Base-by-base conservation (phyloP, 306 rosid genomes). In the Delonix regia region DNA sequence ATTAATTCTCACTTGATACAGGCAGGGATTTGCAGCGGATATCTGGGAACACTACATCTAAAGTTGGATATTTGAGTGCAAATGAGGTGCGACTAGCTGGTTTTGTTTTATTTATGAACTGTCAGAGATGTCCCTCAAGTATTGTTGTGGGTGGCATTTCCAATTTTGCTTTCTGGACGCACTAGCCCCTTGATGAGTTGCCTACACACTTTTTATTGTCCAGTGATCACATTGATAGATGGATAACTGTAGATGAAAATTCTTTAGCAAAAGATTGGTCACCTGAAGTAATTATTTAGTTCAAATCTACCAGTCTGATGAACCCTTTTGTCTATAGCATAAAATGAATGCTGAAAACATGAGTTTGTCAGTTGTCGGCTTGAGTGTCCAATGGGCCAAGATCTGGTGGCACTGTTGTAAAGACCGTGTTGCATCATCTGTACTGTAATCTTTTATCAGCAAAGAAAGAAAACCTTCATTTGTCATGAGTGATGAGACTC, bases 11-110 rank as follows among this genome's bases (percentile, higher is more conserved):
- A 79, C 75, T 78, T 88, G 83, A 73, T 82, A 85, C 93, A 92
- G 97, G 93, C 97, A 94, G 98, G 97, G 98, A 94, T 89, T 90
- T 94, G 93, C 98, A 94, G 86, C 78, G 78, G 62, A 73, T 92
- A 75, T 87, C 97, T 78, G 90, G 97, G 69, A 87, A 86, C 78
- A 72, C 74, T 45, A 76, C 88, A 73, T 75, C 88, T 57, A 90
- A 80, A 88, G 98, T 94, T 73, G 98, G 96, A 33, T 5, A 89
- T 78, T 59, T 89, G 28, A 90, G 74, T 74, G 62, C 85, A 78
- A 85, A 84, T 67, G 80, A 90, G 94, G 97, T 94, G 85, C 77
- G 64, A 69, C 55, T 52, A 0, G 27, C 39, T 38, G 9, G 21
- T 75, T 66, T 72, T 0, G 5, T 68, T 62, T 55, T 55, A 41